phyloP scores from a whole-genome alignment of 805 yeast genomes.

The Naumovozyma dairenensis region DNA sequence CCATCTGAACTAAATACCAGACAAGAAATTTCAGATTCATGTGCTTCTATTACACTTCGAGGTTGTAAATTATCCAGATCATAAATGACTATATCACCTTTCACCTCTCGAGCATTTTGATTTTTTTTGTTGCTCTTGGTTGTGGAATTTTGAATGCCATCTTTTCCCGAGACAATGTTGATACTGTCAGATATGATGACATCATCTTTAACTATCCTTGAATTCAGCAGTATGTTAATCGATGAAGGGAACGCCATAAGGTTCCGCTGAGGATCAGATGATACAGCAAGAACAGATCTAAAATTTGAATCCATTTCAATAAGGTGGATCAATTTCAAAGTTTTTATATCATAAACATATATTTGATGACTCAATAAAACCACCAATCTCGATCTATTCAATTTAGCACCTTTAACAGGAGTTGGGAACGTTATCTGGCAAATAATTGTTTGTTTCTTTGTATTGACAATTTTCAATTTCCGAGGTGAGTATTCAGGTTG shows the following conservation, averaged over 20 bases:
- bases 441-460: constrained; percentile 49
- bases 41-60: constrained; percentile 61
- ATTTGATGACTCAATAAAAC: constrained; percentile 57
- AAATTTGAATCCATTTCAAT: constrained; percentile 40
- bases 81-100: constrained; percentile 63
- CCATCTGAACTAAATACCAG: constrained; percentile 59
- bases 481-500: constrained; percentile 66
- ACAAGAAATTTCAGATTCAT: constrained; percentile 57
- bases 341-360: constrained; percentile 62
- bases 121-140: no score
- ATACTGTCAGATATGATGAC: neutral
- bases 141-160: neutral
- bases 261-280: constrained; percentile 28
- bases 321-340: constrained; percentile 53
- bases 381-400: constrained; percentile 55
- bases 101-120: no score
- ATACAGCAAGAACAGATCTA: constrained; percentile 52
- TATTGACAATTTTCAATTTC: constrained; percentile 70
- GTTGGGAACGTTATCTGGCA: constrained; percentile 69
- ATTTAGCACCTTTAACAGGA: constrained; percentile 46
- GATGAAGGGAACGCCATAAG: neutral
- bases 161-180: neutral
- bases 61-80: constrained; percentile 55
- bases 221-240: neutral
- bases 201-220: neutral